Evolutionary conservation across 805 yeast genomes (phyloP), one percentile per base, ranked within the genome.

Genomic region (Saccharomycopsis selenospora): DNA sequence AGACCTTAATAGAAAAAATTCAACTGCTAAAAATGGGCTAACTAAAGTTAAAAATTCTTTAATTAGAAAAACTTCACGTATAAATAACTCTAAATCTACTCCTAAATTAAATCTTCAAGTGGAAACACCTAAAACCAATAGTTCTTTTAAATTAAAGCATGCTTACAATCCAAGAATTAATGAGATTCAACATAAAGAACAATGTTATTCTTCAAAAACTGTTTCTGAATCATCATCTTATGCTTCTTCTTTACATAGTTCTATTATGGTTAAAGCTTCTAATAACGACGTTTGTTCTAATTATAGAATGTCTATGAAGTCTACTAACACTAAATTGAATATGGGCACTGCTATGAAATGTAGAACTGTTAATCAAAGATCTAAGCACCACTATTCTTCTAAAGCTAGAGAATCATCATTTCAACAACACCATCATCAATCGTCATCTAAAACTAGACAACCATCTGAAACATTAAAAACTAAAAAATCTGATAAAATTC

Each of bases 81-180:
- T 33, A 14, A 33, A 17, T 20, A 33, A 20, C n/a, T 33, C 38
- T 10, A 33, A 33, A 33, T 33, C 38, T 17, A 14, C 38, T 6
- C 38, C 38, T 14, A 10, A 14, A 20, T 20, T 33, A 7, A 33
- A 33, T 33, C 8, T 33, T 33, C 20, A 33, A 14, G n/a, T 33
- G n/a, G 38, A 33, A 10, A 33, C 10, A 20, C 20, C 38, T 6
- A 14, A 17, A 5, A 33, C 20, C 4, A 20, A 17, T 5, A 4
- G 5, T 6, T 14, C 20, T 14, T 14, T 33, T 20, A 33, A 33
- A 20, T 33, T 33, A 20, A 33, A 33, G 38, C 38, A 33, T 14
- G 38, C 38, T 14, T 33, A 33, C 10, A 33, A 33, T 33, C 38
- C 38, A 33, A 33, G 38, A 33, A 33, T 33, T 33, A 33, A 33